A percentile compares a stretch with the other conserved stretches of the same genome.
Evolutionary conservation across 177 flowering plant species (phyloP).

Genomic region (Vitis hybrid): DNA sequence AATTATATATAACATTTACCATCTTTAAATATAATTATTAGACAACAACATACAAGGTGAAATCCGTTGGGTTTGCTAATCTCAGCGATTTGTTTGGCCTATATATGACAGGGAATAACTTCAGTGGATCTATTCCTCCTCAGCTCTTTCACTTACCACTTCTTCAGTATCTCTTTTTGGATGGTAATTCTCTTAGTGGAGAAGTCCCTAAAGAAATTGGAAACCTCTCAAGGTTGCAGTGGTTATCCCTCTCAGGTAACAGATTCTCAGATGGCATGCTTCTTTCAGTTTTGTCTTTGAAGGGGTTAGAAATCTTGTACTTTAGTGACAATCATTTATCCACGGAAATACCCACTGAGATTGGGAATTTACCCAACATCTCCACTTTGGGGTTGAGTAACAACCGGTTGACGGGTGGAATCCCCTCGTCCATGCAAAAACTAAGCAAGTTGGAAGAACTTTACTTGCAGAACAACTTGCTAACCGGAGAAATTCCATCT

Average conservation of each 20-base stretch:
- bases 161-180: conserved; percentile 37
- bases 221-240: conserved; percentile 27
- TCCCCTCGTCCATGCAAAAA: too few relatives aligned
- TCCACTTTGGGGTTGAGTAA: too few relatives aligned
- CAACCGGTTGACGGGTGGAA: too few relatives aligned
- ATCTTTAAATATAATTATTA: too few relatives aligned
- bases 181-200: conserved; percentile 26
- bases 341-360: too few relatives aligned
- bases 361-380: too few relatives aligned
- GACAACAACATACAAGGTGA: conserved; percentile 32
- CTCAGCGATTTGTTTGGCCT: conserved; percentile 33
- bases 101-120: conserved; percentile 31
- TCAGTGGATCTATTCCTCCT: conserved; percentile 40
- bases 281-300: conserved; percentile 20
- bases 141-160: conserved; percentile 26
- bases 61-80: conserved; percentile 31
- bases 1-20: too few relatives aligned
- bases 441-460: too few relatives aligned
- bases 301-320: conserved; percentile 31
- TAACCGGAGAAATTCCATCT: too few relatives aligned
- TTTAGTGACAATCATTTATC: neutral
- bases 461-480: too few relatives aligned
- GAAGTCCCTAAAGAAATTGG: conserved; percentile 36
- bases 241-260: conserved; percentile 30
- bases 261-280: conserved; percentile 38